Conservation (phyloP, 1,284 basidiomycete species). For the Mycena sp. region DNA sequence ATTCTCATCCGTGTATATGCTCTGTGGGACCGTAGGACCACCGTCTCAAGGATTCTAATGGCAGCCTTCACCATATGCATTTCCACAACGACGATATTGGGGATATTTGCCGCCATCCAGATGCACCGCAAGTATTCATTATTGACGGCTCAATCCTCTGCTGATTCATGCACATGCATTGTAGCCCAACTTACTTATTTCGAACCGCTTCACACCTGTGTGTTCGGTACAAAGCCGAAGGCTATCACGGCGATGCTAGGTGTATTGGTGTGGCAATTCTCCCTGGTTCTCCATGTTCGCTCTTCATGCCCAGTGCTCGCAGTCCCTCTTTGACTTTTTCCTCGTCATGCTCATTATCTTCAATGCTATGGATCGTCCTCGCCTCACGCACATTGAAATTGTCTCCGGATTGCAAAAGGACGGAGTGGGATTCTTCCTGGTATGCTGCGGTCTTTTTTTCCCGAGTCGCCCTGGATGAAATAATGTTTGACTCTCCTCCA, state of each 20-base stretch:
- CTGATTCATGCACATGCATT: background rate
- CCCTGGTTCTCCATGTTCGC: too few species aligned
- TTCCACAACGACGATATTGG: background rate
- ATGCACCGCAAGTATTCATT: constrained; percentile 2
- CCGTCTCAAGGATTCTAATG: background rate
- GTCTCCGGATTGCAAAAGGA: constrained; percentile 3
- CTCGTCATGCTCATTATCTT: background rate
- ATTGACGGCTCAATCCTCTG: background rate
- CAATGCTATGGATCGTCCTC: constrained; percentile 14
- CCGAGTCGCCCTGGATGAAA: background rate
- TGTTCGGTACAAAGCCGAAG: constrained; percentile 2
- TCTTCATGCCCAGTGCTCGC: background rate
- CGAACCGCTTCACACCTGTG: background rate
- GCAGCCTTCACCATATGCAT: background rate
- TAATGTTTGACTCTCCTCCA: background rate
- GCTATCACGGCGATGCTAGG: background rate
- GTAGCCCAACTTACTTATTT: background rate
- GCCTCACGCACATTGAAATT: background rate
- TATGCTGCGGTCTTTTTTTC: background rate
- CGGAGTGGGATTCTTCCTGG: constrained; percentile 10
- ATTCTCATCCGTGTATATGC: constrained; percentile 7
- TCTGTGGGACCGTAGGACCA: constrained; percentile 1
- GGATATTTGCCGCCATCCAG: constrained; percentile 1
- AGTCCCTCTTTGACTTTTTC: constrained; percentile 10
- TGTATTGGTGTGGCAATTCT: background rate